Evolutionary conservation across 2,329 filamentous ascomycete species (phyloP).

Genomic region (Monosporascus ibericus): DNA sequence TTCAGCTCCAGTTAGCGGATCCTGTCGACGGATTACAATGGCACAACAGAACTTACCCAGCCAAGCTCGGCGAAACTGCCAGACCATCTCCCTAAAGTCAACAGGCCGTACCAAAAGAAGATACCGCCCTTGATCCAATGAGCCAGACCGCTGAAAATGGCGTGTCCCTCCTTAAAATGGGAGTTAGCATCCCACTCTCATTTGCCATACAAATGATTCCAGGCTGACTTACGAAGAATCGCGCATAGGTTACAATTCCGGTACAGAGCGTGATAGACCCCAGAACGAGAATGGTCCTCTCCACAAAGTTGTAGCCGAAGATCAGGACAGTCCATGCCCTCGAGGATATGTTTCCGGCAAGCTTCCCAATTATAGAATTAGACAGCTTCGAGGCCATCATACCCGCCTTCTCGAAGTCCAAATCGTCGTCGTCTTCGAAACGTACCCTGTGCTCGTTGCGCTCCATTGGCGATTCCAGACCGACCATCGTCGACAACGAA

Average conservation of each 20-base stretch:
- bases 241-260: constrained; percentile 70
- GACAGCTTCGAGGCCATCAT: constrained; percentile 39
- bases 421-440: constrained; percentile 41
- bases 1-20: constrained; percentile 12
- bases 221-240: constrained; percentile 67
- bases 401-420: constrained; percentile 35
- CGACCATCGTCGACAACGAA: constrained; percentile 55
- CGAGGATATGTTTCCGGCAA: constrained; percentile 50
- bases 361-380: constrained; percentile 44
- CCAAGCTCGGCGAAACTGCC: constrained; percentile 86
- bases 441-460: constrained; percentile 37
- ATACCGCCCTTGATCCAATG: constrained; percentile 94
- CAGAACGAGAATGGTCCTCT: constrained; percentile 71
- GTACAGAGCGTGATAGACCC: constrained; percentile 68
- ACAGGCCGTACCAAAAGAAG: constrained; percentile 87
- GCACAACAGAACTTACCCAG: constrained; percentile 51
- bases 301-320: constrained; percentile 60
- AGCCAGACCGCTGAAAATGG: constrained; percentile 78
- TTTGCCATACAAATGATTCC: constrained; percentile 4
- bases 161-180: constrained; percentile 51
- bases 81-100: constrained; percentile 84
- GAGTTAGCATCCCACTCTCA: constrained; percentile 3
- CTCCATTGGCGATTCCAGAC: constrained; percentile 35
- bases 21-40: not conserved
- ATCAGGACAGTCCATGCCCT: constrained; percentile 52